phyloP scores from a whole-genome alignment of 176 grass and related monocot genomes.

The Carex littledalei region DNA sequence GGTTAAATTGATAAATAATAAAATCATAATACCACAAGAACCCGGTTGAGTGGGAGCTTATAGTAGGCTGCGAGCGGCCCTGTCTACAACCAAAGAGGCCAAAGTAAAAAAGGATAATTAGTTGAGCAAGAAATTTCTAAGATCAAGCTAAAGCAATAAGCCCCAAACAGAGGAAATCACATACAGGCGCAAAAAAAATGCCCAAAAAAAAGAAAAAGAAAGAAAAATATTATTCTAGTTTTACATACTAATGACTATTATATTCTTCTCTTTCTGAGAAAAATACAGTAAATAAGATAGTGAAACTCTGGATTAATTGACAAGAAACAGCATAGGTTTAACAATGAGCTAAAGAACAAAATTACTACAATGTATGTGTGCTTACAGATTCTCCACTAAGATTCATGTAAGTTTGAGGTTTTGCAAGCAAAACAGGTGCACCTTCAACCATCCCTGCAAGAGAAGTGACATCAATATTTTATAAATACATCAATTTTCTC shows the following conservation, averaged over 20 bases:
- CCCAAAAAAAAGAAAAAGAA: neutral
- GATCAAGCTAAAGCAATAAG: neutral
- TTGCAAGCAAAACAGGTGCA: constrained; percentile 66
- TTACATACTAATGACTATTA: neutral
- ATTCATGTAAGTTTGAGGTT: constrained; percentile 94
- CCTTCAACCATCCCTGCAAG: constrained; percentile 58
- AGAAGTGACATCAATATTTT: constrained; percentile 16
- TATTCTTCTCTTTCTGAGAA: neutral
- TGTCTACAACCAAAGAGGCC: constrained; percentile 41
- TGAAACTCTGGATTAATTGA: constrained; percentile 7
- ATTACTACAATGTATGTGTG: neutral
- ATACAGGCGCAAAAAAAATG: neutral
- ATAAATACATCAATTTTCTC: neutral
- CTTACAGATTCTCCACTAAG: constrained; percentile 92
- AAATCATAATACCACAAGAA: constrained; percentile 53
- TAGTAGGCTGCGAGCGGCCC: constrained; percentile 86
- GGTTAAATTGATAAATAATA: constrained; percentile 7
- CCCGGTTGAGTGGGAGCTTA: constrained; percentile 66
- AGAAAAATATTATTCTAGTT: neutral
- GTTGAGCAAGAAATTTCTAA: neutral
- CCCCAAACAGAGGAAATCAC: neutral
- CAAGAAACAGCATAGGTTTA: neutral
- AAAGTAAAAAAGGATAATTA: neutral
- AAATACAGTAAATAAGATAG: neutral
- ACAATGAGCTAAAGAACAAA: neutral